Base-by-base conservation (phyloP, 306 rosid species). In the Hylodesmum podocarpum region DNA sequence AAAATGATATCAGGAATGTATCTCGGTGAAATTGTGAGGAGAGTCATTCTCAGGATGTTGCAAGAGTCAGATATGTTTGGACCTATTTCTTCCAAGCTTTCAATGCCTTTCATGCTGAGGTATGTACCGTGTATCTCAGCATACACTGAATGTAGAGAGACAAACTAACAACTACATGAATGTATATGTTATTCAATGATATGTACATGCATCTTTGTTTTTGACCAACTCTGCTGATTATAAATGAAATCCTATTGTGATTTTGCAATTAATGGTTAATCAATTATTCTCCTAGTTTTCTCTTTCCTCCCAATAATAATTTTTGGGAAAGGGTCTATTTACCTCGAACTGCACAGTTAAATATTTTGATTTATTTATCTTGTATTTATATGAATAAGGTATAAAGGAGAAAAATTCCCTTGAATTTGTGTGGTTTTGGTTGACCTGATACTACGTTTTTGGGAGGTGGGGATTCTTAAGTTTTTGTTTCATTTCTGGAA, bases 1-100 rank as follows among this genome's bases (percentile, higher is more conserved):
- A 92, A 92, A 80, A 84, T 92, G 90, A 90, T 92, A 82, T 88
- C 97, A 36, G 97, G 96, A 69, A 88, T 92, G 96, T 92, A 92
- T 84, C 89, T 92, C 58, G 97, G 97, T 14, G 97, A 92, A 65
- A 87, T 92, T 15, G 97, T 90, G 59, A 90, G 97, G 84, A 90
- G 97, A 86, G 88, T 92, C 28, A 84, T 92, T 59, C 83, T 88
- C 66, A 88, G 83, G 88, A 92, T 92, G 83, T 88, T 88, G 22
- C 82, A 72, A 66, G 96, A 88, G 72, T 81, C 96, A 2, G 89
- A 90, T 81, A 75, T 87, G 49, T 75, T 90, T 81, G 96, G 90
- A 69, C 85, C 88, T 63, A 61, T 68, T 82, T 86, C 93, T 80
- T 66, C 88, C 58, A 82, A 72, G 78, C 88, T 92, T 67, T 75